Percentiles rank a stretch among this genome's conserved stretches.
phyloP scores from a whole-genome alignment of 768 basidiomycete genomes.

The Daedaleopsis sinensis region DNA sequence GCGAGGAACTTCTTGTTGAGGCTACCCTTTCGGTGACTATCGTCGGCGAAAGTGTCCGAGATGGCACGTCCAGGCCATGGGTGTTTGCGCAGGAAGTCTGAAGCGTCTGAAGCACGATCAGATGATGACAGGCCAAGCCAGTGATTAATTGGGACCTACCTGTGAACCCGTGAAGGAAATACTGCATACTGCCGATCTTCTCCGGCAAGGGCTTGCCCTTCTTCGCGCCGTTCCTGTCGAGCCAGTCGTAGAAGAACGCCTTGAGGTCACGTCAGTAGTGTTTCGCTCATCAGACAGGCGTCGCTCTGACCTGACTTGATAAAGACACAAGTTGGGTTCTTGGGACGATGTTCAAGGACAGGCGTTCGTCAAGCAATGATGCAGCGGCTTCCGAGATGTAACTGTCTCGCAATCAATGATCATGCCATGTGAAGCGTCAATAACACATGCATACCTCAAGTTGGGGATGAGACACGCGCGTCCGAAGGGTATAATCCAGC shows the following conservation, averaged over 20 bases:
- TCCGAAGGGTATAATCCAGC: slow-evolving; percentile 91
- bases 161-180: slow-evolving; percentile 81
- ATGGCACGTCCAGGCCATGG: slow-evolving; percentile 89
- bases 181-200: slow-evolving; percentile 91
- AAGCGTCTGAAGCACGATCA: slow-evolving; percentile 61
- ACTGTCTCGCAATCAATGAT: slow-evolving; percentile 38
- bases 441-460: slow-evolving; percentile 55
- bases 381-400: slow-evolving; percentile 92
- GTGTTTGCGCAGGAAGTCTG: slow-evolving; percentile 82
- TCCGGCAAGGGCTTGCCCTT: slow-evolving; percentile 84
- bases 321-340: slow-evolving; percentile 82
- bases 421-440: neutral
- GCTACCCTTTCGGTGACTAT: slow-evolving; percentile 72
- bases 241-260: slow-evolving; percentile 94
- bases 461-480: slow-evolving; percentile 89
- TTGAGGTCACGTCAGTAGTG: slow-evolving; percentile 28
- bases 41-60: slow-evolving; percentile 84
- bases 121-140: neutral
- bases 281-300: neutral
- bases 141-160: slow-evolving; percentile 29
- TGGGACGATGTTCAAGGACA: slow-evolving; percentile 82
- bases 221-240: slow-evolving; percentile 79
- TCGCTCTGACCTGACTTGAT: slow-evolving; percentile 57
- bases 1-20: slow-evolving; percentile 68
- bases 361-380: slow-evolving; percentile 74